Evolutionary conservation across 108 stramenopile species (phyloP), one percentile per base, ranked within the genome.

Genomic region (Pseudonitzschia pungens): DNA sequence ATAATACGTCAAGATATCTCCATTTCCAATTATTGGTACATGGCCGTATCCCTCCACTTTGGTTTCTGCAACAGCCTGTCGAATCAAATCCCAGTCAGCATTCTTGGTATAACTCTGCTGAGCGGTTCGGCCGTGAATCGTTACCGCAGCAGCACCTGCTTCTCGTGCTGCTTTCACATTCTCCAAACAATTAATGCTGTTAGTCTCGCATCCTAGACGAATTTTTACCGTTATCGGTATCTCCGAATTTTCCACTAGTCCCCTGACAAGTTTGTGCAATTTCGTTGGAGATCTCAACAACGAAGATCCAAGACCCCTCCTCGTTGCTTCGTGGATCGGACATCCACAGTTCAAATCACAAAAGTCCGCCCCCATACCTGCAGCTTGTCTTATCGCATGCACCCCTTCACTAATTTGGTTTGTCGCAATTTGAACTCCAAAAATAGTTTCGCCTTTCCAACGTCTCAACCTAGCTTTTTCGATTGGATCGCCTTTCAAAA

Each of bases 291-390:
- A 74, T 10, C 75, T 48, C 54, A 84, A 68, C 41, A 84, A 69
- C 14, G 75, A 53, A 6, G 75, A 72, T 7, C 84, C 84, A 31
- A 84, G 44, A 18, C 83, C 83, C 27, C 83, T 42, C 26, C 84
- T 58, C 26, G 84, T 84, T 1, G 71, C 84, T 27, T 84, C 84
- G 40, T 71, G 55, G 22, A 82, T 84, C 2, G 84, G 84, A 69
- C 84, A 84, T 22, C 84, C 84, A 45, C 84, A 84, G 57, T 84
- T 84, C 27, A 84, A 50, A 62, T 84, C 84, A 15, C 75, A 63
- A 66, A 79, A 75, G 42, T 79, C 70, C 11, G 68, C 74, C 28
- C 80, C 74, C 45, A 57, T 65, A 20, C 76, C 69, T 20, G 14
- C 48, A 11, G 78, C 68, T n/a, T 36, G 9, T 33, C 9, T 31